These are phyloP conservation scores for Pelargonium australe DNA, from an alignment of 441 rosid species.

Conservation along the genomic window DNA sequence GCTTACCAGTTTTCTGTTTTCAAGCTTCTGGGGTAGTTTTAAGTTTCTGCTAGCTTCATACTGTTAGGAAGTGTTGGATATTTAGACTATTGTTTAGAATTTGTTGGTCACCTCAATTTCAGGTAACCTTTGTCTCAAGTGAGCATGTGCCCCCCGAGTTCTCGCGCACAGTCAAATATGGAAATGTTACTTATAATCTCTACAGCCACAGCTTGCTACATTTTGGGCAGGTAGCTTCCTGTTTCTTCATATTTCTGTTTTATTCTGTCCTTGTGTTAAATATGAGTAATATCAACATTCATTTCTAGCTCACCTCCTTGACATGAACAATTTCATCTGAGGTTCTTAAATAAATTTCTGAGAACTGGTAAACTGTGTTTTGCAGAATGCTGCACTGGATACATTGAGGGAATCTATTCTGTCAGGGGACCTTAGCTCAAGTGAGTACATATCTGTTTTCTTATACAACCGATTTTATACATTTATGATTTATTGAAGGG, in stretches of 20 bases:
- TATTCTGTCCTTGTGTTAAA: background rate
- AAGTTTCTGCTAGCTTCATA: background rate
- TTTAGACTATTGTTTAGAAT: background rate
- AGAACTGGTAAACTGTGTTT: conserved; percentile 22
- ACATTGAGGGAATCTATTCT: conserved; percentile 49
- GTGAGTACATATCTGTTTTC: conserved; percentile 28
- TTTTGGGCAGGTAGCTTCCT: conserved; percentile 61
- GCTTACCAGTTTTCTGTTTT: background rate
- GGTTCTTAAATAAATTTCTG: conserved; percentile 2
- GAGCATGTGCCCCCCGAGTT: conserved; percentile 65
- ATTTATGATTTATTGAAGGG: background rate
- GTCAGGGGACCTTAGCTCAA: conserved; percentile 36
- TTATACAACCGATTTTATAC: background rate
- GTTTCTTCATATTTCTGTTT: background rate
- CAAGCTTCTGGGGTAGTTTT: background rate
- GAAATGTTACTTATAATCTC: conserved; percentile 57
- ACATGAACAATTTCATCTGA: background rate
- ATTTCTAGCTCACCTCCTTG: no score
- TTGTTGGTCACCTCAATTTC: conserved; percentile 19
- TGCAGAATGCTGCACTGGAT: conserved; percentile 73
- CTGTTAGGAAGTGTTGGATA: background rate
- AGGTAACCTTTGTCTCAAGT: conserved; percentile 74
- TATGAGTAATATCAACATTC: background rate
- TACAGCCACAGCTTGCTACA: conserved; percentile 89
- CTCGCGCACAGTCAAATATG: conserved; percentile 42